Evolutionary conservation across 129 eudicot species (phyloP).

Genomic region (carrot (Daucus carota)): DH1_v3.0 NC_030386.2:36194501-36195000

Average conservation of each 20-base stretch:
- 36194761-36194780: too few relatives aligned
- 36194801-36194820: too few relatives aligned
- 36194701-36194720: neutral
- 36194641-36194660: neutral
- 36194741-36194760: neutral
- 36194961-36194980: neutral
- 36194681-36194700: neutral
- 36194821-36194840: too few relatives aligned
- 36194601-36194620: constrained; percentile 2
- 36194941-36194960: neutral
- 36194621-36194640: neutral
- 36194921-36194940: too few relatives aligned
- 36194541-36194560: neutral
- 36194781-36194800: too few relatives aligned
- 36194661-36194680: neutral
- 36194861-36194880: too few relatives aligned
- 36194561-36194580: neutral
- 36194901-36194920: too few relatives aligned
- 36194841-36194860: too few relatives aligned
- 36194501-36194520: neutral
- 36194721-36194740: neutral
- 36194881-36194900: too few relatives aligned
- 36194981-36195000: neutral
- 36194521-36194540: neutral
- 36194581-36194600: neutral